Evolutionary conservation across 2,329 filamentous ascomycete genomes (phyloP), one percentile per base, ranked within the genome.

Genomic region (Orbilia blumenaviensis): DNA sequence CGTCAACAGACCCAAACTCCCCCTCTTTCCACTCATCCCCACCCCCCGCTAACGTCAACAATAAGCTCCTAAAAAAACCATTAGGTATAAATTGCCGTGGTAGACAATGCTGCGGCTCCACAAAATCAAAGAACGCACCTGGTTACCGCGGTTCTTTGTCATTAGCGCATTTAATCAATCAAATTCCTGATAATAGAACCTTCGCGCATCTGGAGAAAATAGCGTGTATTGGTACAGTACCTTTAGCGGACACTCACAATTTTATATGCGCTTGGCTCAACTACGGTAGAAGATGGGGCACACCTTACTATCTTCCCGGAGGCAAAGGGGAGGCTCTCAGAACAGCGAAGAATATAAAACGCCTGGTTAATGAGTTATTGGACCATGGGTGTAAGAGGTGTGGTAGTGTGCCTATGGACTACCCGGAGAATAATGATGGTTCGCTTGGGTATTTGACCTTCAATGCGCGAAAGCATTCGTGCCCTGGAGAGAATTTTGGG

Each of bases 231-330:
- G 69, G 3, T 61, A 62, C n/a, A 3, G 14, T 2, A 50, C 9
- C 21, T 25, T 60, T 2, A 16, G 32, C 12, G 14, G 9, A 16
- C 4, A n/a, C 10, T 8, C 18, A 50, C 12, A 54, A 54, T 3
- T 62, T 18, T n/a, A 54, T 75, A 5, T 75, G 69, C 54, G 69
- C 69, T 4, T 75, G 69, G 69, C 14, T 75, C 8, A 38, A 75
- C 18, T 75, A 42, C 36, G 69, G 12, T 1, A 27, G 23, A 14
- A 50, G 60, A 21, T 1, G 9, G 10, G 16, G 27, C 25, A 46
- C 21, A 1, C 9, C 29, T 4, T 75, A 56, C 14, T 63, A 58
- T n/a, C n/a, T n/a, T n/a, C n/a, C n/a, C 41, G 62, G 58, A 8
- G 44, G 23, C 6, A 10, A 9, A 25, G 23, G 3, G 29, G 23